Conservation (phyloP, 1,284 basidiomycete species). For the Moesziomyces antarcticus region DNA sequence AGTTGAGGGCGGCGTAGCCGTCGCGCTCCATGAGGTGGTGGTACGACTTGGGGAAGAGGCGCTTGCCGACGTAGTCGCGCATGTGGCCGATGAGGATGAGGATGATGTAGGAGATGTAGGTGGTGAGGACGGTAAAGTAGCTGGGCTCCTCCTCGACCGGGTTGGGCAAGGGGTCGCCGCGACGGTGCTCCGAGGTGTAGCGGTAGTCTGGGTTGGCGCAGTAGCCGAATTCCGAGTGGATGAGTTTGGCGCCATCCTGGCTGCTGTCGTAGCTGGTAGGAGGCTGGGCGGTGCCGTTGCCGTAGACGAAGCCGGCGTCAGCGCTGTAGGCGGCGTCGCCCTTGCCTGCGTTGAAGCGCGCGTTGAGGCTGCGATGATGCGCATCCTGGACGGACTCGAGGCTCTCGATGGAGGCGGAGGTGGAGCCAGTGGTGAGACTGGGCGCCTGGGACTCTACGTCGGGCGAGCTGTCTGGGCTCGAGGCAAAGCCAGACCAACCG, state of each 20-base stretch:
- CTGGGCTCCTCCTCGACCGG: conserved; percentile 77
- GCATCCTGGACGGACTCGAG: conserved; percentile 52
- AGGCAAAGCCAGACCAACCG: conserved; percentile 21
- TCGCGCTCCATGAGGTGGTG: conserved; percentile 72
- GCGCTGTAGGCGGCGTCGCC: conserved; percentile 16
- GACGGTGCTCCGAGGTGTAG: conserved; percentile 74
- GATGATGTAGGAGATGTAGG: conserved; percentile 74
- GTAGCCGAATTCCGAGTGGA: conserved; percentile 86
- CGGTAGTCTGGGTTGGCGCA: conserved; percentile 79
- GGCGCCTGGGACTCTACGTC: conserved; percentile 50
- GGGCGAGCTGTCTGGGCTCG: conserved; percentile 37
- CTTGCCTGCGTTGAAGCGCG: conserved; percentile 21
- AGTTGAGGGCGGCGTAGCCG: conserved; percentile 90
- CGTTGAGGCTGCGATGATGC: conserved; percentile 36
- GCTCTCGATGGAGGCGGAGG: conserved; percentile 55
- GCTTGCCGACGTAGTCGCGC: conserved; percentile 94
- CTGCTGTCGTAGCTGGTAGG: conserved; percentile 46
- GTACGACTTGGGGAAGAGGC: conserved; percentile 78
- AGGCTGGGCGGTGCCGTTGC: conserved; percentile 20
- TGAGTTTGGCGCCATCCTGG: conserved; percentile 54
- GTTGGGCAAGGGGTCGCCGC: conserved; percentile 51
- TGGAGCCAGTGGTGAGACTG: conserved; percentile 61
- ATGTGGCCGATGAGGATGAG: conserved; percentile 87
- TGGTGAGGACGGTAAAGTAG: conserved; percentile 89
- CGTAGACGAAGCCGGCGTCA: conserved; percentile 14